Percentiles rank a stretch among this genome's conserved stretches.
phyloP scores from a whole-genome alignment of 2,329 filamentous ascomycete genomes.

The Beauveria varroae region DNA sequence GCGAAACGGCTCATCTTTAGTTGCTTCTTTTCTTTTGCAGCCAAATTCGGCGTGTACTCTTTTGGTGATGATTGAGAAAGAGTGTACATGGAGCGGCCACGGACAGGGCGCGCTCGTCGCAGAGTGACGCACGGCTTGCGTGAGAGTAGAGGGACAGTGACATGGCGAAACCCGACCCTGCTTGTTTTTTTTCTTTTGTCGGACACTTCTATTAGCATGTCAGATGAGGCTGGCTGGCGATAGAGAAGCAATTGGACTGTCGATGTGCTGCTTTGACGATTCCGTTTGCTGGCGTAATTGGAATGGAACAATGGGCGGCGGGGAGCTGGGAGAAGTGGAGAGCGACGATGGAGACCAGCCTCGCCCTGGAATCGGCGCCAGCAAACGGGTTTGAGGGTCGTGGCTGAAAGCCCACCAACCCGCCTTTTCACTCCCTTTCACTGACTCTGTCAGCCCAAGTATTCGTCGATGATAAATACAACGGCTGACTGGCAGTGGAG shows the following conservation, averaged over 20 bases:
- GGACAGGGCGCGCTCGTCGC: neutral
- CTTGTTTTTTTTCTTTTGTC: neutral
- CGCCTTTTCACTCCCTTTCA: too few relatives aligned
- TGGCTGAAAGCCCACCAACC: neutral
- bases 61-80: neutral
- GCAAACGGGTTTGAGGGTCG: neutral
- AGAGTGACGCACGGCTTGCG: neutral
- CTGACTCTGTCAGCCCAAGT: too few relatives aligned
- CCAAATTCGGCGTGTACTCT: neutral
- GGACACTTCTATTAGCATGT: neutral
- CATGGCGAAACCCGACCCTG: neutral
- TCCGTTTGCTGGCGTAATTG: neutral
- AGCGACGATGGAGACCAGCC: neutral
- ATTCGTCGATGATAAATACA: too few relatives aligned
- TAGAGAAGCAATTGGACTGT: neutral
- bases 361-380: constrained; percentile 7
- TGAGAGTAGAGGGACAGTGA: neutral
- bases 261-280: neutral
- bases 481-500: too few relatives aligned
- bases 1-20: neutral
- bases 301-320: neutral
- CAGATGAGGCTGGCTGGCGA: neutral
- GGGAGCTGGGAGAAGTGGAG: neutral
- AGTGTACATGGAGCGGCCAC: neutral
- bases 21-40: neutral